Conservation (phyloP, 164 flowering plant species). For the Chloranthus sessilifolius region DNA sequence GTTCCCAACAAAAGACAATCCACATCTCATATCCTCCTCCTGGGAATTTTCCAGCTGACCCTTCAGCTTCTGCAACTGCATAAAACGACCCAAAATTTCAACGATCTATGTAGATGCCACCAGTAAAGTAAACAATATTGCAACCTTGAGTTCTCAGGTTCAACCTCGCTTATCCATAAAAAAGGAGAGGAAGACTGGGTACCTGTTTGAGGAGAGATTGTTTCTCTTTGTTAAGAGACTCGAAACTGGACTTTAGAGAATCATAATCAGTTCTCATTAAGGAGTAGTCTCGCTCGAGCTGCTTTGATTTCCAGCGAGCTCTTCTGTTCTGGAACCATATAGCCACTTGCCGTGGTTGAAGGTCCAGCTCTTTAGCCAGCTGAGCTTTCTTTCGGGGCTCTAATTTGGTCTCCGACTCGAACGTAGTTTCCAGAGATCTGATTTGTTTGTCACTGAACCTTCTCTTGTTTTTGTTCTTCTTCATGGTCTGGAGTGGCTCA, state of each 20-base stretch:
- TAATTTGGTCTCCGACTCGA: constrained; percentile 57
- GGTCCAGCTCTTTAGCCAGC: constrained; percentile 59
- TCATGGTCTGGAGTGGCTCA: too few relatives aligned
- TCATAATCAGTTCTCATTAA: constrained; percentile 40
- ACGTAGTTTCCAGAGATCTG: constrained; percentile 49
- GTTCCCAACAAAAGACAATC: constrained; percentile 12
- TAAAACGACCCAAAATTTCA: too few relatives aligned
- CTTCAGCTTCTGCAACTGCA: constrained; percentile 45
- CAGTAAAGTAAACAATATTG: too few relatives aligned
- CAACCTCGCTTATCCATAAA: too few relatives aligned
- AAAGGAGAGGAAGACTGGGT: not conserved
- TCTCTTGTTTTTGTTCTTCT: constrained; percentile 13
- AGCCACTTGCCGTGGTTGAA: constrained; percentile 78
- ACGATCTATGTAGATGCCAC: too few relatives aligned
- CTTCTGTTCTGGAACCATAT: constrained; percentile 91
- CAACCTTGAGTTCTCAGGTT: too few relatives aligned
- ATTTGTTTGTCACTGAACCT: constrained; percentile 29
- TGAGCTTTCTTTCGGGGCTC: constrained; percentile 58
- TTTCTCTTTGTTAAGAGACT: constrained; percentile 48
- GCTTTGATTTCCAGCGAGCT: constrained; percentile 82
- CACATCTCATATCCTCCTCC: constrained; percentile 7
- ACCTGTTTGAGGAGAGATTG: constrained; percentile 53
- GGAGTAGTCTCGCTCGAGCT: constrained; percentile 54
- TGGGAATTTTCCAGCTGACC: constrained; percentile 20
- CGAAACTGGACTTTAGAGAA: constrained; percentile 29